These are phyloP conservation scores for Fraxinus sp. DNA, from an alignment of 305 asterid species.

Conservation along the genomic window DNA sequence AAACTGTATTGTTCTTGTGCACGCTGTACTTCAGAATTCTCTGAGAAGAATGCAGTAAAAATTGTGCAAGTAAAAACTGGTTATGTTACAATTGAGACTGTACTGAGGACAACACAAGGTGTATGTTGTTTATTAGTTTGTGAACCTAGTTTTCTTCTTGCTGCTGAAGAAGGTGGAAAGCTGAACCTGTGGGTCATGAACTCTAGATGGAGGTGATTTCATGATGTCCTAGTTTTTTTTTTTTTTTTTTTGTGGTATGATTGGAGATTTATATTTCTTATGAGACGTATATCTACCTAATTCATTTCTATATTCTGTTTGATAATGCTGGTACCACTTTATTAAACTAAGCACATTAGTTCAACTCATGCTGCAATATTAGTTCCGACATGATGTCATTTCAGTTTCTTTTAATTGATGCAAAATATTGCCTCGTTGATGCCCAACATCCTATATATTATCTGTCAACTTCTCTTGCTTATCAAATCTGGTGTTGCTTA, in stretches of 20 bases:
- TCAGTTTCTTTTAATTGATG: background rate
- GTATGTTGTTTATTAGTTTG: constrained; percentile 74
- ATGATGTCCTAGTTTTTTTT: background rate
- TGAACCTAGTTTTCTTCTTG: constrained; percentile 71
- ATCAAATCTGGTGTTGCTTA: background rate
- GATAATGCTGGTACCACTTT: background rate
- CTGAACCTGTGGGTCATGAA: constrained; percentile 86
- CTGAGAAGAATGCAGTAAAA: constrained; percentile 64
- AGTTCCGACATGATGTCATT: background rate
- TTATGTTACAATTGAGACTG: constrained; percentile 56
- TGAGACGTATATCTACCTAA: background rate
- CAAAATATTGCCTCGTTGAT: background rate
- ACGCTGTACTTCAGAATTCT: constrained; percentile 55
- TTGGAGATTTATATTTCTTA: background rate
- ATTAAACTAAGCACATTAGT: background rate
- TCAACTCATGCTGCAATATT: background rate
- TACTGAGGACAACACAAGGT: constrained; percentile 51
- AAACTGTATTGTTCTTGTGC: constrained; percentile 61
- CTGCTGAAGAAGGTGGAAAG: constrained; percentile 82
- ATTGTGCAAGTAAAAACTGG: constrained; percentile 66
- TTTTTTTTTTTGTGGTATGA: background rate
- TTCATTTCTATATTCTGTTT: background rate
- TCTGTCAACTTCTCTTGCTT: constrained; percentile 11
- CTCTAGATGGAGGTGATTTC: constrained; percentile 80
- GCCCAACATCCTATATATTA: background rate